These are phyloP conservation scores for Rostrohypoxylon terebratum DNA, from an alignment of 495 filamentous ascomycete genomes.

Conservation along the genomic window DNA sequence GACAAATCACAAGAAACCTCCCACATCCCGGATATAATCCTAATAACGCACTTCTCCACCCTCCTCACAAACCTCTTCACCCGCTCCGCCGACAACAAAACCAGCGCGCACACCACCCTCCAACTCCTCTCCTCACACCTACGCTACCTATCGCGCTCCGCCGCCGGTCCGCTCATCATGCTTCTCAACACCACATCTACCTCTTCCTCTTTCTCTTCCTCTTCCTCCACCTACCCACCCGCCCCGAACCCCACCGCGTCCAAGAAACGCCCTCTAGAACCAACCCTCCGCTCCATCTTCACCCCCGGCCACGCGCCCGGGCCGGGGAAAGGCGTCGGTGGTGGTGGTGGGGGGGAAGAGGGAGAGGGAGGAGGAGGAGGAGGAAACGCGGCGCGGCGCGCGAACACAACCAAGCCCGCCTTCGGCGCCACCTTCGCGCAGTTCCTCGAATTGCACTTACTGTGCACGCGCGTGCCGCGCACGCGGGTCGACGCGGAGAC, in stretches of 20 bases:
- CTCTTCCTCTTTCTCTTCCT: background rate
- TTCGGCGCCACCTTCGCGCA: slow-evolving; percentile 59
- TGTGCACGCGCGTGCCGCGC: slow-evolving; percentile 55
- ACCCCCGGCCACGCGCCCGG: slow-evolving; percentile 13
- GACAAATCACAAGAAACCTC: background rate
- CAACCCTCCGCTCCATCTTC: slow-evolving; percentile 57
- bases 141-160: slow-evolving; percentile 46
- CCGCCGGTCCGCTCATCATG: slow-evolving; percentile 52
- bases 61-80: slow-evolving; percentile 59
- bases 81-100: slow-evolving; percentile 47
- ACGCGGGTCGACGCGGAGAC: slow-evolving; percentile 39
- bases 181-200: slow-evolving; percentile 57
- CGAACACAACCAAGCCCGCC: slow-evolving; percentile 57
- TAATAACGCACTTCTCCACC: slow-evolving; percentile 56
- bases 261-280: slow-evolving; percentile 25
- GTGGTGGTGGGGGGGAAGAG: background rate
- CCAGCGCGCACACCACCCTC: slow-evolving; percentile 50
- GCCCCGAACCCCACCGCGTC: background rate
- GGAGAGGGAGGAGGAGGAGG: too few relatives aligned
- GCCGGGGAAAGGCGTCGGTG: too few relatives aligned
- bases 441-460: slow-evolving; percentile 58
- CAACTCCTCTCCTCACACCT: slow-evolving; percentile 52
- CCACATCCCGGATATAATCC: slow-evolving; percentile 52
- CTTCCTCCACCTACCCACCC: too few relatives aligned
- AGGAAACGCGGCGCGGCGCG: background rate